Evolutionary conservation across 2,329 filamentous ascomycete genomes (phyloP).

Genomic region (Fusarium beomiforme): DNA sequence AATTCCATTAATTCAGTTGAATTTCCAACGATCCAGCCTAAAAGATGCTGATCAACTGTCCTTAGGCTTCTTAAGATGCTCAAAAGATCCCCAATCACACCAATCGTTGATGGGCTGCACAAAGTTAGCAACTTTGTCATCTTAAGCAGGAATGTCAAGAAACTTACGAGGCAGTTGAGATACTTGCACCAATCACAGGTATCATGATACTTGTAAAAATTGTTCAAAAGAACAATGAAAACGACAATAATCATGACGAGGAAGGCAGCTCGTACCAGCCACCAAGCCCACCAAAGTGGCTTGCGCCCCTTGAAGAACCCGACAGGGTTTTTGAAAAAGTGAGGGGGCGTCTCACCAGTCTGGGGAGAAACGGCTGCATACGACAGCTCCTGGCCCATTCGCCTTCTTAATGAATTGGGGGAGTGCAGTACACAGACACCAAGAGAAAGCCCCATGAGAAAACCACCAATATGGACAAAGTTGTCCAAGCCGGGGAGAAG

Average conservation of each 20-base stretch:
- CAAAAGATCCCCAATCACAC: conserved; percentile 65
- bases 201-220: conserved; percentile 82
- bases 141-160: not conserved
- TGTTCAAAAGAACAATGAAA: conserved; percentile 87
- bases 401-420: conserved; percentile 79
- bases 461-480: conserved; percentile 96
- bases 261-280: conserved; percentile 82
- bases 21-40: not conserved
- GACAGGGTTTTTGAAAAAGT: conserved; percentile 70
- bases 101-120: conserved; percentile 71
- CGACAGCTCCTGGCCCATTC: conserved; percentile 75
- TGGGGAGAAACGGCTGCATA: conserved; percentile 74
- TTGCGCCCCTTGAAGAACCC: conserved; percentile 94
- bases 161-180: conserved; percentile 87
- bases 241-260: conserved; percentile 83
- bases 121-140: conserved; percentile 36
- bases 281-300: conserved; percentile 97
- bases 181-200: conserved; percentile 95
- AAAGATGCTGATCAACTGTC: not conserved
- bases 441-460: conserved; percentile 88
- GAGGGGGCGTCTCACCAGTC: conserved; percentile 58
- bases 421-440: conserved; percentile 91
- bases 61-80: conserved; percentile 22
- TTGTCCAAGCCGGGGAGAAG: conserved; percentile 94
- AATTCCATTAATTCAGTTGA: not conserved